Base-by-base conservation (phyloP, 2,329 filamentous ascomycete genomes). In the Exophiala calicioides region DNA sequence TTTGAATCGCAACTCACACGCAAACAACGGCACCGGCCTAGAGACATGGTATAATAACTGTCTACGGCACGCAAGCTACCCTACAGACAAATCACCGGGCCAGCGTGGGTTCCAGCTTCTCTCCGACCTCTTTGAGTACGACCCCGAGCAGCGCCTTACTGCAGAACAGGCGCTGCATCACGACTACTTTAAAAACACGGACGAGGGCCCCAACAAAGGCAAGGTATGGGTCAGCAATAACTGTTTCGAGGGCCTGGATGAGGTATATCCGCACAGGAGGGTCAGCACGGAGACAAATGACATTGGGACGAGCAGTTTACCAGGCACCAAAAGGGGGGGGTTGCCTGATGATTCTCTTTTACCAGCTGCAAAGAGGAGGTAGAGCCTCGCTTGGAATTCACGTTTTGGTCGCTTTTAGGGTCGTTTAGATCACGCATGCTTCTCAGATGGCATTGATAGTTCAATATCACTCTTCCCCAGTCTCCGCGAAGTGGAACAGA, bases 241-340 rank as follows among this genome's bases (percentile, higher is more conserved):
- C 63, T 96, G 90, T 63, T 98, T 98, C 58, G 89, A 95, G 61
- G 90, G 90, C 0, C 77, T 90, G 41, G 88, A 89, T 68, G 82
- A 82, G 53, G 88, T 93, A 61, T 98, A 98, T 66, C 93, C 93
- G 0, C 84, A 90, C 62, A 79, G 93, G 5, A 81, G 91, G 37
- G 90, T 98, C 30, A 95, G 86, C 59, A 85, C 94, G 60, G 93
- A 98, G 62, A 90, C 96, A 64, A 95, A 95, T 60, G 93, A 97
- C 67, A 96, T 97, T 46, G 78, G 88, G n/a, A 90, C 88, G 0
- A 84, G 85, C 32, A 95, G 89, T 65, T 68, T 96, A 26, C 89
- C 91, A 0, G 93, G 91, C 0, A 95, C 90, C 0, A 97, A 97
- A 72, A 76, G 90, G 50, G 91, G 86, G 55, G 91, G 87, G 0